Evolutionary conservation across 2,329 filamentous ascomycete species (phyloP).

Genomic region (Claviceps lovelessii): DNA sequence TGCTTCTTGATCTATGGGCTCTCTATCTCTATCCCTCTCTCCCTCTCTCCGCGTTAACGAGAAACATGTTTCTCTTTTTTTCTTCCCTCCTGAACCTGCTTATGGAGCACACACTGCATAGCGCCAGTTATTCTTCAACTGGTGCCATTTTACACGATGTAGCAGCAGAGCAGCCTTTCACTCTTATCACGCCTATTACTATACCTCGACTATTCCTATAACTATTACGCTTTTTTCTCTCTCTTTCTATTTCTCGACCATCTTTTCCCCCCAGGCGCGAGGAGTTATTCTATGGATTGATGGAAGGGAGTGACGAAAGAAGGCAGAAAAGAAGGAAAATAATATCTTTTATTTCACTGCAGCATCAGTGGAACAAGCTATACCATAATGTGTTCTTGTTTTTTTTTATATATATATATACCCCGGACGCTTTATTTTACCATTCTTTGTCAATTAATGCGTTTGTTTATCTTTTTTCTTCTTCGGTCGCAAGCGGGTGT

Average conservation of each 20-base stretch:
- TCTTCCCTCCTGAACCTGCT: background rate
- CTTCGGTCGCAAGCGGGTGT: background rate
- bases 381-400: slow-evolving; percentile 5
- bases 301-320: background rate
- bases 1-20: background rate
- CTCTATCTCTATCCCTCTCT: no score
- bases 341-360: background rate
- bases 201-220: background rate
- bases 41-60: background rate
- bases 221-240: background rate
- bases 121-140: no score
- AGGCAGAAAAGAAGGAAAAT: background rate
- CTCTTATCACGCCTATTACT: background rate
- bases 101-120: no score
- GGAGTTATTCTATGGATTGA: background rate
- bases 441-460: background rate
- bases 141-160: no score
- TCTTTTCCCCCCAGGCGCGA: background rate
- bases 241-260: background rate
- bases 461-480: background rate
- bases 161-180: background rate
- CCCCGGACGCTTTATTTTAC: slow-evolving; percentile 1
- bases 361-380: background rate
- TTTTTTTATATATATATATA: slow-evolving; percentile 8
- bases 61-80: background rate